phyloP scores from a whole-genome alignment of 805 yeast species.

The Saccharomyces paradoxus region DNA sequence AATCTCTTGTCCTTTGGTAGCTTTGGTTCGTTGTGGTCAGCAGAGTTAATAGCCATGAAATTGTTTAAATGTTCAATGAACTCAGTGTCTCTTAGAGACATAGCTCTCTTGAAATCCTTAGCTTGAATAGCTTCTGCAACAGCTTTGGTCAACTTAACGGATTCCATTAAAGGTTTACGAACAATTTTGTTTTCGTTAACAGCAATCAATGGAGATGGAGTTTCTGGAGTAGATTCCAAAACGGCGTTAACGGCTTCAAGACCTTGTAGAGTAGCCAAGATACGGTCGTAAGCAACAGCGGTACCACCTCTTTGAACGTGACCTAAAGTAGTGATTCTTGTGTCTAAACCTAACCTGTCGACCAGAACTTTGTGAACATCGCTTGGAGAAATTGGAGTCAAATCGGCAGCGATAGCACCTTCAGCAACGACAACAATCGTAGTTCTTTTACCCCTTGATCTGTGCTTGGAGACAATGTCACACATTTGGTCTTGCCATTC shows the following conservation, averaged over 20 bases:
- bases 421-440: constrained; percentile 78
- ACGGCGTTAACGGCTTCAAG: constrained; percentile 76
- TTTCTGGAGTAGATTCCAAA: constrained; percentile 54
- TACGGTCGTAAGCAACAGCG: constrained; percentile 67
- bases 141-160: constrained; percentile 60
- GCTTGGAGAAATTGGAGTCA: constrained; percentile 57
- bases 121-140: constrained; percentile 62
- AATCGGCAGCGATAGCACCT: constrained; percentile 67
- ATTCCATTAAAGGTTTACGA: constrained; percentile 60
- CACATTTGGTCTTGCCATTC: constrained; percentile 65
- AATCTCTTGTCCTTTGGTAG: constrained; percentile 47
- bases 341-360: constrained; percentile 59
- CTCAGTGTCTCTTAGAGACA: constrained; percentile 61
- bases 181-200: constrained; percentile 63
- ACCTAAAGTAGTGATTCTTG: constrained; percentile 69
- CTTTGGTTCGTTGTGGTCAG: constrained; percentile 56
- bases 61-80: constrained; percentile 58
- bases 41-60: constrained; percentile 57
- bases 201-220: constrained; percentile 77
- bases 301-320: constrained; percentile 82
- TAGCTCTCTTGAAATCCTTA: constrained; percentile 62
- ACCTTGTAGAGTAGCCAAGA: constrained; percentile 71
- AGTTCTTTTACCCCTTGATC: constrained; percentile 65
- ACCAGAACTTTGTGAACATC: constrained; percentile 61
- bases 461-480: constrained; percentile 53